phyloP scores from a whole-genome alignment of 352 stramenopile species.

The Hyaloperonospora brassicae region DNA sequence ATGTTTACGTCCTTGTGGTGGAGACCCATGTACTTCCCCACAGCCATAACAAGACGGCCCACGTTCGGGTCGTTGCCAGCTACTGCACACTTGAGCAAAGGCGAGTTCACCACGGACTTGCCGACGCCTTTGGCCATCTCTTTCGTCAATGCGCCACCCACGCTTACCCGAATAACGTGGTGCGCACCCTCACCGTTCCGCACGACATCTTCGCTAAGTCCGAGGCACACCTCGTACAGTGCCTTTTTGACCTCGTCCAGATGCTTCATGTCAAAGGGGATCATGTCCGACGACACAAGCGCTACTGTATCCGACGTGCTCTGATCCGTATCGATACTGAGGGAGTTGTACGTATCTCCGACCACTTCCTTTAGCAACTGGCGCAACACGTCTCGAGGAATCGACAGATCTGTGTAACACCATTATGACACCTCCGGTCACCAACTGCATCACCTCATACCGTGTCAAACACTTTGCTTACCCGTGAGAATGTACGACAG shows the following conservation, averaged over 20 bases:
- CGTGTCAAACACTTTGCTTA: constrained; percentile 20
- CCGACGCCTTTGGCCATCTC: constrained; percentile 83
- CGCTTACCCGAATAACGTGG: constrained; percentile 94
- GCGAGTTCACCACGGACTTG: constrained; percentile 91
- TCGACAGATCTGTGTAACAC: constrained; percentile 44
- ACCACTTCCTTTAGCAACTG: constrained; percentile 74
- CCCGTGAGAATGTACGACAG: constrained; percentile 84
- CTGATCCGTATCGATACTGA: constrained; percentile 97
- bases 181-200: constrained; percentile 97
- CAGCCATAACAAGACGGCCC: constrained; percentile 92
- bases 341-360: constrained; percentile 86
- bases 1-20: constrained; percentile 83
- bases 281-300: constrained; percentile 91
- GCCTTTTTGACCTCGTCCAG: constrained; percentile 88
- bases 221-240: constrained; percentile 88
- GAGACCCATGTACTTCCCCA: constrained; percentile 95
- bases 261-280: constrained; percentile 69
- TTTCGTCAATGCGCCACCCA: constrained; percentile 75
- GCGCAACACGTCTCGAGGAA: constrained; percentile 76
- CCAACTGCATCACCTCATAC: neutral
- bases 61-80: constrained; percentile 98
- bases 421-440: constrained; percentile 3
- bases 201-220: constrained; percentile 95
- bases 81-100: constrained; percentile 97
- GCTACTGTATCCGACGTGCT: constrained; percentile 96